phyloP scores from a whole-genome alignment of 805 yeast species.

The Cyberlindnera galapagoensis region DNA sequence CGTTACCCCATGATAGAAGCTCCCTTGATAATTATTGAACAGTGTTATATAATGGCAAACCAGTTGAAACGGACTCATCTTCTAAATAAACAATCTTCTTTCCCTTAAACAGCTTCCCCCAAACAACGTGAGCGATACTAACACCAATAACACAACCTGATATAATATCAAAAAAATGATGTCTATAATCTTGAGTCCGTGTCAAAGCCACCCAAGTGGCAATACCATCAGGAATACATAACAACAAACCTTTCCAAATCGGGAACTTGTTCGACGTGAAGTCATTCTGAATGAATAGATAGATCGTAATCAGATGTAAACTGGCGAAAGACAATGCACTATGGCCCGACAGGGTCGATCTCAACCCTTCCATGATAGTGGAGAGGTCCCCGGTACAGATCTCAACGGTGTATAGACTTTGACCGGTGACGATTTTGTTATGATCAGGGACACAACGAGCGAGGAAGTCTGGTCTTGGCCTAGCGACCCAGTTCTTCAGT shows the following conservation, averaged over 20 bases:
- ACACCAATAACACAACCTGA: constrained; percentile 69
- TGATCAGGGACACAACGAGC: constrained; percentile 74
- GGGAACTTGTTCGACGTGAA: constrained; percentile 29
- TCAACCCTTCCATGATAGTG: constrained; percentile 56
- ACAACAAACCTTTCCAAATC: constrained; percentile 49
- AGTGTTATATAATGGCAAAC: constrained; percentile 12
- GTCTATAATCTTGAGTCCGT: constrained; percentile 87
- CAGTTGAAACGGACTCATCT: constrained; percentile 5
- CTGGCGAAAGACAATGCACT: constrained; percentile 65
- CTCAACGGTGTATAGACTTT: constrained; percentile 28
- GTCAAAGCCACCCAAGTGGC: constrained; percentile 76
- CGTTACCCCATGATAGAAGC: too few species aligned
- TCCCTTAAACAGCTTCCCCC: constrained; percentile 16
- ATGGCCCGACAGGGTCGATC: constrained; percentile 81
- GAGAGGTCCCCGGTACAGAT: constrained; percentile 47
- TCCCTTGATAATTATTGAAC: constrained; percentile 4
- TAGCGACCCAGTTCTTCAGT: constrained; percentile 75
- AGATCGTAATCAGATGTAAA: constrained; percentile 50
- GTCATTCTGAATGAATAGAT: constrained; percentile 36
- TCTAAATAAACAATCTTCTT: constrained; percentile 15
- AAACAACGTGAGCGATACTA: constrained; percentile 9
- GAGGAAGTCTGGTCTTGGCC: constrained; percentile 86
- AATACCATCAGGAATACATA: constrained; percentile 50
- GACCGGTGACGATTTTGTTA: constrained; percentile 14
- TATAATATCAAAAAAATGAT: constrained; percentile 78